Percentiles rank a stretch among this genome's conserved stretches.
These are phyloP conservation scores for Ophiocordyceps australis DNA, from an alignment of 2,329 filamentous ascomycete species.

Conservation along the genomic window DNA sequence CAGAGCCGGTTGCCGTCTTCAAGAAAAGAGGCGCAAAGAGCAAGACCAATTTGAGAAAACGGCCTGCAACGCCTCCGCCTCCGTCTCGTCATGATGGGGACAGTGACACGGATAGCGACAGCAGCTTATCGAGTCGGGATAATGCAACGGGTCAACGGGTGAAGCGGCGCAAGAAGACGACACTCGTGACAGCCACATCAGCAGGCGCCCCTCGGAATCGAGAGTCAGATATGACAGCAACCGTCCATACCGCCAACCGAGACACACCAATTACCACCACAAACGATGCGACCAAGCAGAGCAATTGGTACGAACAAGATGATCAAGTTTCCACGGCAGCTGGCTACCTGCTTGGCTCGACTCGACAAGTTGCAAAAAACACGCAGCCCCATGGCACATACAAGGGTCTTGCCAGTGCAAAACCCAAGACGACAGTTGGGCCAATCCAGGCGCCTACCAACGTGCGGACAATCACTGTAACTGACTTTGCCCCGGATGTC, in stretches of 20 bases:
- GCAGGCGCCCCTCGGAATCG: conserved; percentile 21
- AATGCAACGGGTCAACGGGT: conserved; percentile 59
- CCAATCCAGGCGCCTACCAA: conserved; percentile 81
- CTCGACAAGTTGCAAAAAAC: conserved; percentile 19
- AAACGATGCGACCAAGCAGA: conserved; percentile 80
- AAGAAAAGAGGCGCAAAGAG: conserved; percentile 70
- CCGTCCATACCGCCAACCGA: conserved; percentile 42
- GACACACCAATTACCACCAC: conserved; percentile 41
- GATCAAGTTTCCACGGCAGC: conserved; percentile 23
- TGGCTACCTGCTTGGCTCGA: conserved; percentile 41
- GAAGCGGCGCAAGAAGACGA: conserved; percentile 58
- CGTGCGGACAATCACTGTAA: conserved; percentile 76
- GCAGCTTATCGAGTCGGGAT: conserved; percentile 58
- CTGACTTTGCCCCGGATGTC: conserved; percentile 79
- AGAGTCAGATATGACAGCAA: conserved; percentile 23
- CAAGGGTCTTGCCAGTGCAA: conserved; percentile 56
- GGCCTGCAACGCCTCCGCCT: conserved; percentile 59
- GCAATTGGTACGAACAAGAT: conserved; percentile 79
- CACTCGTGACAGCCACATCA: conserved; percentile 47
- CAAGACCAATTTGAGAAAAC: conserved; percentile 65
- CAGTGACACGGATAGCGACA: conserved; percentile 40
- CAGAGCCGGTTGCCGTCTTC: conserved; percentile 46
- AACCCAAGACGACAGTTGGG: conserved; percentile 51
- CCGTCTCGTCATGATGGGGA: too few species aligned
- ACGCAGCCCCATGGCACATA: conserved; percentile 46